phyloP scores from a whole-genome alignment of 495 filamentous ascomycete genomes.

The Sordaria brevicollis region DNA sequence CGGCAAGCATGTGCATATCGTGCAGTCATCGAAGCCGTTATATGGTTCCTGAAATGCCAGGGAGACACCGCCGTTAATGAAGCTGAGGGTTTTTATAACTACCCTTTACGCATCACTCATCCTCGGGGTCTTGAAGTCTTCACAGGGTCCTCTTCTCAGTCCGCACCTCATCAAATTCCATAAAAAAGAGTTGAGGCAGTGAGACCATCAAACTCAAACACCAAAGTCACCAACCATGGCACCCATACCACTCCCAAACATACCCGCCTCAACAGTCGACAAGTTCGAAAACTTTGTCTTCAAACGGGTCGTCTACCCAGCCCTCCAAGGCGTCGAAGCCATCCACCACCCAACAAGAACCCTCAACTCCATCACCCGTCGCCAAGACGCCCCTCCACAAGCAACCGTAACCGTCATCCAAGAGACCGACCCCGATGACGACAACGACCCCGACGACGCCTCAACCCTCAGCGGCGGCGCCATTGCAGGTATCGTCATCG shows the following conservation, averaged over 20 bases:
- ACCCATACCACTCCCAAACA: background rate
- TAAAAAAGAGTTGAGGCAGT: background rate
- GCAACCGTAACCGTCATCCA: slow-evolving; percentile 9
- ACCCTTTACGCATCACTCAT: background rate
- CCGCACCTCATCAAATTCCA: background rate
- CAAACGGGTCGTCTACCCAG: background rate
- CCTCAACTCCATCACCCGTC: background rate
- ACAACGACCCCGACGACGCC: slow-evolving; percentile 5
- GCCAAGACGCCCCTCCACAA: slow-evolving; percentile 1
- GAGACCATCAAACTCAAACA: background rate
- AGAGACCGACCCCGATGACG: background rate
- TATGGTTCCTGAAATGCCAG: background rate
- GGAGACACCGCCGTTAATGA: background rate
- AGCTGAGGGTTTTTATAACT: background rate
- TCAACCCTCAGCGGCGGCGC: slow-evolving; percentile 40
- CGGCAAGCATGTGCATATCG: background rate
- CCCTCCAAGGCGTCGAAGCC: background rate
- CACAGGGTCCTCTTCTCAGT: background rate
- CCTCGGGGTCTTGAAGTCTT: background rate
- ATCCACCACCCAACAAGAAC: background rate
- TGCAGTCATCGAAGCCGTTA: background rate
- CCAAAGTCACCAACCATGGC: background rate
- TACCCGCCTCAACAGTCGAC: background rate
- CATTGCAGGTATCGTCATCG: slow-evolving; percentile 53
- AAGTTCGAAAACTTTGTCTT: background rate